Base-by-base conservation (phyloP, 1,139 yeast genomes). In the Geotrichum fermentans region DNA sequence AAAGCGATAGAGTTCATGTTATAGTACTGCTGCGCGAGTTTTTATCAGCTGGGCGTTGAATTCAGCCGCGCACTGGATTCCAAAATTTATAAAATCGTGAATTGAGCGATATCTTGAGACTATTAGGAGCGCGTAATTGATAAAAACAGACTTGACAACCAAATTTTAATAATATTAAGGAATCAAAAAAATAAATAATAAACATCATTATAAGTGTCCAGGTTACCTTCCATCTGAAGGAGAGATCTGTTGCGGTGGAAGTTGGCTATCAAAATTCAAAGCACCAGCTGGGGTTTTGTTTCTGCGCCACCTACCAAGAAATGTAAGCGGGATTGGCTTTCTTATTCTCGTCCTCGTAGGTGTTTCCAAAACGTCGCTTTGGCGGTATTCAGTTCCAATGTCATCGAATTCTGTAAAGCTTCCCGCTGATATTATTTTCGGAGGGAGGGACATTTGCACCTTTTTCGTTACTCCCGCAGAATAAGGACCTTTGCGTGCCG, bases 251-350 rank as follows among this genome's bases (percentile, higher is more conserved):
- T 20, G 43, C 22, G 30, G 28, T 2, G 28, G 13, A 6, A 20
- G 2, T 7, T 16, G 22, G 43, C 22, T 11, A 3, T 40, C 43
- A 40, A 40, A 30, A 13, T 16, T 3, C 7, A 17, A 11, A 2
- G 13, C 16, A 13, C 45, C 47, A n/a, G n/a, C n/a, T 3, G 49
- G 49, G 1, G 52, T 45, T 18, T 37, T 34, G 1, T 14, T 40
- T 24, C 44, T 32, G 14, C 52, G 21, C 52, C 52, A 49, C 5
- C 49, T 34, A 13, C 52, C 49, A 8, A 49, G 38, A 6, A 45
- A 49, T 5, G 52, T 49, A 4, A 40, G 29, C 0, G 52, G 52
- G 14, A 43, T 34, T 1, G 37, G 34, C 21, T 45, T 49, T 26
- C 43, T 32, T 2, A 36, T 21, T 8, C 46, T 38, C 4, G 45